Conservation (phyloP, 306 rosid genomes). For the Oxytropis ochrocephala region DNA sequence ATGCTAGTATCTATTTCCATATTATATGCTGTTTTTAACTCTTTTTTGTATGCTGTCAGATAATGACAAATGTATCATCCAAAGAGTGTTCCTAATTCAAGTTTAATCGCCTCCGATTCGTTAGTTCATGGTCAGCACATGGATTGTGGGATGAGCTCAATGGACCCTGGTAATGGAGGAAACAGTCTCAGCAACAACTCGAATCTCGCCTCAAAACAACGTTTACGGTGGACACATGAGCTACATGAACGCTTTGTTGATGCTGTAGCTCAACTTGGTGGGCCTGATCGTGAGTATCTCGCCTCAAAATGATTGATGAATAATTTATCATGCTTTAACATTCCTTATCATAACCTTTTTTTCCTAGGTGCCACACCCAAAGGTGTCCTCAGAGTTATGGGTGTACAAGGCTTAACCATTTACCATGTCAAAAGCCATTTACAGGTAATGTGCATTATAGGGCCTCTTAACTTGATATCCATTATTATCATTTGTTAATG, state of each 20-base stretch:
- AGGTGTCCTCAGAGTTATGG: constrained; percentile 98
- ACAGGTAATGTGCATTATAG: constrained; percentile 49
- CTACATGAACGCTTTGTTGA: constrained; percentile 94
- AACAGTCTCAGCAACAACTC: constrained; percentile 49
- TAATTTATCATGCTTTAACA: constrained; percentile 7
- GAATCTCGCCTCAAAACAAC: constrained; percentile 73
- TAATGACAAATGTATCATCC: constrained; percentile 72
- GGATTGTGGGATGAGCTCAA: constrained; percentile 46
- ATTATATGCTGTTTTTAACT: constrained; percentile 7
- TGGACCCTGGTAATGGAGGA: constrained; percentile 72
- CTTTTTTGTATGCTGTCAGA: constrained; percentile 27
- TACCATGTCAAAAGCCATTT: constrained; percentile 98
- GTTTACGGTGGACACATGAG: constrained; percentile 94
- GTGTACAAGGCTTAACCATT: constrained; percentile 92
- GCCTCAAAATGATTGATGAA: neutral
- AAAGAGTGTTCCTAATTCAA: constrained; percentile 44
- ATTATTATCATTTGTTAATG: neutral
- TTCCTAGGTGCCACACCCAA: constrained; percentile 90
- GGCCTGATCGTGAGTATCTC: constrained; percentile 92
- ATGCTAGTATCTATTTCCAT: constrained; percentile 15
- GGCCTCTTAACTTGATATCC: neutral
- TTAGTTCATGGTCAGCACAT: constrained; percentile 48
- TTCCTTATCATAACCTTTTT: constrained; percentile 1
- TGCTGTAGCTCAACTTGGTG: constrained; percentile 98
- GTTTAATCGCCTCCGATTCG: constrained; percentile 43